Evolutionary conservation across 75 land plant species (phyloP).

Genomic region (Cryptomeria japonica): DNA sequence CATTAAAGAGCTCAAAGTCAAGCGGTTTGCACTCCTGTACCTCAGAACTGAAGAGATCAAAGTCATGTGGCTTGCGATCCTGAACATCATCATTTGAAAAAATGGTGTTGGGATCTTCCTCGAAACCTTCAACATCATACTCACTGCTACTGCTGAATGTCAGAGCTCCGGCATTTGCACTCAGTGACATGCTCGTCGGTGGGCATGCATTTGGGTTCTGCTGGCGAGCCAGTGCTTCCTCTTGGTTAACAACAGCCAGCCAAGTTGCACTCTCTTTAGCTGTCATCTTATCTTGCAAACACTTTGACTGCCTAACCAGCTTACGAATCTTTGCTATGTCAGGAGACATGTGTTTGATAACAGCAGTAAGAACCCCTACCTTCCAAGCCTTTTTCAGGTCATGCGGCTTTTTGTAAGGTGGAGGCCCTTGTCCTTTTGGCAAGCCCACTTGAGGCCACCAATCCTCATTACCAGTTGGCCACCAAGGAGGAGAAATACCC

Average conservation of each 20-base stretch:
- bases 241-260: slow-evolving; percentile 75
- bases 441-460: slow-evolving; percentile 75
- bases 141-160: slow-evolving; percentile 27
- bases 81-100: slow-evolving; percentile 14
- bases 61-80: slow-evolving; percentile 18
- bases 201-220: slow-evolving; percentile 49
- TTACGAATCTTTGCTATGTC: slow-evolving; percentile 72
- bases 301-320: slow-evolving; percentile 80
- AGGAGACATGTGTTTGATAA: slow-evolving; percentile 79
- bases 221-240: slow-evolving; percentile 61
- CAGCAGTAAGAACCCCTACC: slow-evolving; percentile 77
- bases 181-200: slow-evolving; percentile 11
- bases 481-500: slow-evolving; percentile 79
- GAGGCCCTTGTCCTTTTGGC: slow-evolving; percentile 66
- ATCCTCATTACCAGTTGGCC: slow-evolving; percentile 77
- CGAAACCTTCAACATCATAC: slow-evolving; percentile 42
- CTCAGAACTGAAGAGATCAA: slow-evolving; percentile 18
- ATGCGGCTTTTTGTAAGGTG: slow-evolving; percentile 88
- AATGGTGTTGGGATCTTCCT: slow-evolving; percentile 14
- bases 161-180: slow-evolving; percentile 29
- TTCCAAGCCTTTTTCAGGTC: slow-evolving; percentile 89
- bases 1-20: slow-evolving; percentile 18
- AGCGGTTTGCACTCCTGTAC: slow-evolving; percentile 12
- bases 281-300: slow-evolving; percentile 86
- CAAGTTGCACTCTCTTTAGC: slow-evolving; percentile 85